A percentile compares a stretch with the other conserved stretches of the same genome.
These are phyloP conservation scores for Pseudevernia furfuracea DNA, from an alignment of 495 filamentous ascomycete species.

Conservation along the genomic window DNA sequence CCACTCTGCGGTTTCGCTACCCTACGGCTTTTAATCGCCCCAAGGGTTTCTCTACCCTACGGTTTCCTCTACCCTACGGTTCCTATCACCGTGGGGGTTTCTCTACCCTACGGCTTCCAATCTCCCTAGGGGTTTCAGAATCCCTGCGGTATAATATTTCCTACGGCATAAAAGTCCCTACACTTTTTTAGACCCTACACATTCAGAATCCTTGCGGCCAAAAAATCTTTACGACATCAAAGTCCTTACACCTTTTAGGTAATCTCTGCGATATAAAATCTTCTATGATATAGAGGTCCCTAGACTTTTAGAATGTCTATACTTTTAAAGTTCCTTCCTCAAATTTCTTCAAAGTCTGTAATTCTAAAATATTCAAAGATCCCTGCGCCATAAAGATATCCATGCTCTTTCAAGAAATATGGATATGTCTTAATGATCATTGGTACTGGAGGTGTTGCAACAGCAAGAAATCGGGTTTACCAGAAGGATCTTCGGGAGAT, in stretches of 20 bases:
- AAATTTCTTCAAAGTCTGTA: not conserved
- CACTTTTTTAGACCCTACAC: too few relatives aligned
- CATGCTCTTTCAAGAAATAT: not conserved
- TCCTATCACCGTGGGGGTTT: too few relatives aligned
- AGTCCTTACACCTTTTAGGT: not conserved
- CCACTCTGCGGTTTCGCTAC: not conserved
- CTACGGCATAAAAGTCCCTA: too few relatives aligned
- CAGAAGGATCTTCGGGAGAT: not conserved
- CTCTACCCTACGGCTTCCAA: too few relatives aligned
- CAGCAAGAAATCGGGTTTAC: not conserved
- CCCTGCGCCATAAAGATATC: not conserved
- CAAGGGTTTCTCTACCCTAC: too few relatives aligned
- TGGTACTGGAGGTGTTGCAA: not conserved
- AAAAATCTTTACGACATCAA: not conserved
- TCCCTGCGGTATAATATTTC: too few relatives aligned
- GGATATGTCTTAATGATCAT: not conserved
- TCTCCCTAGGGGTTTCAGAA: too few relatives aligned
- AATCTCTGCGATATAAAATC: too few relatives aligned
- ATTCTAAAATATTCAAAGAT: not conserved
- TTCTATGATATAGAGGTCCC: too few relatives aligned
- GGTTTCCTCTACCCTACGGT: too few relatives aligned
- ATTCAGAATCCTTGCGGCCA: not conserved
- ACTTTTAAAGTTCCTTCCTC: not conserved
- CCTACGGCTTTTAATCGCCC: too few relatives aligned
- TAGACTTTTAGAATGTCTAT: too few relatives aligned